Evolutionary conservation across 768 basidiomycete genomes (phyloP).

Genomic region (Obba rivulosa): DNA sequence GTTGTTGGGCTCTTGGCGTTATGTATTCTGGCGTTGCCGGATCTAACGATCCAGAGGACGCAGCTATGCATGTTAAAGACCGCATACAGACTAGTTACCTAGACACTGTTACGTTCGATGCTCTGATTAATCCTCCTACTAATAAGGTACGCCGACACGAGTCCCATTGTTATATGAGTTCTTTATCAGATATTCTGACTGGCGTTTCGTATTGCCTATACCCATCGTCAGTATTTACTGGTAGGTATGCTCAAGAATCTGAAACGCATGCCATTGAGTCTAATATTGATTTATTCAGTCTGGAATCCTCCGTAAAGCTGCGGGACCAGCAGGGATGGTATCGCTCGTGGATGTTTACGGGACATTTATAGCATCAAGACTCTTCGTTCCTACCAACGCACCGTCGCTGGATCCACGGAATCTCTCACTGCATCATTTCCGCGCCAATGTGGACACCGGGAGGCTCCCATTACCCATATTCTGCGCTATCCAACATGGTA

Average conservation of each 20-base stretch:
- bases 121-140: conserved; percentile 17
- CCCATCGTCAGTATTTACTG: conserved; percentile 16
- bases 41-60: conserved; percentile 5
- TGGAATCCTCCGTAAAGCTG: conserved; percentile 18
- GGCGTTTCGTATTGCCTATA: not conserved
- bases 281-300: conserved; percentile 4
- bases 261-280: not conserved
- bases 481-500: conserved; percentile 22
- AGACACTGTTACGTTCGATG: conserved; percentile 19
- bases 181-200: too few relatives aligned
- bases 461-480: conserved; percentile 20
- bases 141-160: conserved; percentile 14
- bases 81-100: conserved; percentile 20
- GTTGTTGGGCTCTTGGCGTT: conserved; percentile 22
- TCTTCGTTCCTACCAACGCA: conserved; percentile 18
- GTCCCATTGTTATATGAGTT: too few relatives aligned
- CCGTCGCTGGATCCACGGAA: conserved; percentile 14
- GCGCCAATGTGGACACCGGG: conserved; percentile 16
- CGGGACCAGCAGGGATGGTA: conserved; percentile 13
- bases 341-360: conserved; percentile 24
- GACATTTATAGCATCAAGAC: conserved; percentile 18
- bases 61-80: conserved; percentile 14
- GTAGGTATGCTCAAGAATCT: conserved; percentile 1
- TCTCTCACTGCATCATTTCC: conserved; percentile 20
- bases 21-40: conserved; percentile 21